phyloP scores from a whole-genome alignment of 345 rosid species.

The Citrus reticulata region DNA sequence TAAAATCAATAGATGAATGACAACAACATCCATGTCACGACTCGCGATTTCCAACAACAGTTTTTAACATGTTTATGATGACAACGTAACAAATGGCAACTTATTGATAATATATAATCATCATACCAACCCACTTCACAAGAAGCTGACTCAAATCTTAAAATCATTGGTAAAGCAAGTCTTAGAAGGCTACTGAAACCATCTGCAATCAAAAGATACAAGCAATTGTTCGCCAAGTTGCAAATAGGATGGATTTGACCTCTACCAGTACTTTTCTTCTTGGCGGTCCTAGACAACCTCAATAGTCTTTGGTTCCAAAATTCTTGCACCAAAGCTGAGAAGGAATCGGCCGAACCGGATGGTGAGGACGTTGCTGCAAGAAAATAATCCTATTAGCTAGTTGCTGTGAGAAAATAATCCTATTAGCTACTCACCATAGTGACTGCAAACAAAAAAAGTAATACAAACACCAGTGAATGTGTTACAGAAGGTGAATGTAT shows the following conservation, averaged over 20 bases:
- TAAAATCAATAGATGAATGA: neutral
- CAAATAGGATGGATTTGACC: slow-evolving; percentile 6
- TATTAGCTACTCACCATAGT: slow-evolving; percentile 3
- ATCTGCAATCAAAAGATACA: slow-evolving; percentile 10
- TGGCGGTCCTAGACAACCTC: neutral
- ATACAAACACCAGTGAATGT: neutral
- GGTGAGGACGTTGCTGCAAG: slow-evolving; percentile 97
- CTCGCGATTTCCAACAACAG: neutral
- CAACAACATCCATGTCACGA: neutral
- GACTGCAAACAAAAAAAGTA: neutral
- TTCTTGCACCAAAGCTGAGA: slow-evolving; percentile 99
- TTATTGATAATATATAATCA: slow-evolving; percentile 17
- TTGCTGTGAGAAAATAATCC: neutral
- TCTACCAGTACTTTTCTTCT: slow-evolving; percentile 4
- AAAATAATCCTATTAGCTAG: slow-evolving; percentile 12
- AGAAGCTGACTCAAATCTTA: neutral
- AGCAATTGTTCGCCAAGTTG: neutral
- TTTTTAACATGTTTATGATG: neutral
- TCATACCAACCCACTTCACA: neutral
- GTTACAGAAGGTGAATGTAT: neutral
- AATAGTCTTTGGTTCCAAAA: slow-evolving; percentile 85
- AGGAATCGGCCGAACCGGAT: slow-evolving; percentile 92
- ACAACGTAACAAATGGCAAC: neutral
- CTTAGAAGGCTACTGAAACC: slow-evolving; percentile 11
- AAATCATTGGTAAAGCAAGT: neutral